These are phyloP conservation scores for Ormosia semicastrata DNA, from an alignment of 306 rosid species.

Conservation along the genomic window DNA sequence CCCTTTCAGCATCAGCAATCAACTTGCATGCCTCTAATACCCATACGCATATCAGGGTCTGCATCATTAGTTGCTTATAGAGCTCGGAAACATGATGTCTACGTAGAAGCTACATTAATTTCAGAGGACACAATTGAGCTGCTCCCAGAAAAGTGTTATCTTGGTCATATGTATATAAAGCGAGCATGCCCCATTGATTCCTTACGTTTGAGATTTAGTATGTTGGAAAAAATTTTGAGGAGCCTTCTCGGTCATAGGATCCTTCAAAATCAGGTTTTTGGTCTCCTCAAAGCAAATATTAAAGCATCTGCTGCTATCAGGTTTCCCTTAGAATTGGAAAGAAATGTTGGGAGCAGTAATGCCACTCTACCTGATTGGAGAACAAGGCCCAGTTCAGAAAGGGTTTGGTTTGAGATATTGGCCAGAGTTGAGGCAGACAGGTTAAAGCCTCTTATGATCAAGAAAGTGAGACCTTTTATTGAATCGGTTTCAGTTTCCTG, in stretches of 20 bases:
- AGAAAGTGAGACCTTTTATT: slow-evolving; percentile 57
- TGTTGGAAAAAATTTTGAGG: slow-evolving; percentile 59
- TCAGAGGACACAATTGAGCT: slow-evolving; percentile 70
- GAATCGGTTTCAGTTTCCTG: slow-evolving; percentile 66
- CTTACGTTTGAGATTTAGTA: slow-evolving; percentile 45
- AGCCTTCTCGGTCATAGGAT: slow-evolving; percentile 51
- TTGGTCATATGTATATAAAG: slow-evolving; percentile 34
- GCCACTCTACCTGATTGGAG: slow-evolving; percentile 63
- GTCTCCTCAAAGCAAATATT: slow-evolving; percentile 65
- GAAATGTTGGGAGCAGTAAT: slow-evolving; percentile 32
- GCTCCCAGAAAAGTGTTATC: slow-evolving; percentile 79
- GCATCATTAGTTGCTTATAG: slow-evolving; percentile 64
- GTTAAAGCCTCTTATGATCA: slow-evolving; percentile 53
- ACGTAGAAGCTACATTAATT: slow-evolving; percentile 41
- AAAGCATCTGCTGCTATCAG: slow-evolving; percentile 56
- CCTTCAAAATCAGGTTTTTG: slow-evolving; percentile 37
- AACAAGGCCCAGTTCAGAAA: slow-evolving; percentile 58
- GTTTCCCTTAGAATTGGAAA: slow-evolving; percentile 72
- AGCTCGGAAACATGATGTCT: slow-evolving; percentile 52
- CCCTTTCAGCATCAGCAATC: slow-evolving; percentile 59
- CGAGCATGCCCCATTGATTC: slow-evolving; percentile 59
- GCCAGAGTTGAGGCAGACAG: slow-evolving; percentile 57
- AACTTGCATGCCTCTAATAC: slow-evolving; percentile 60
- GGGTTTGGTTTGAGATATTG: slow-evolving; percentile 63
- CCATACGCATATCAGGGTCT: slow-evolving; percentile 62